phyloP scores from a whole-genome alignment of 306 rosid genomes.

The Malus asiatica region DNA sequence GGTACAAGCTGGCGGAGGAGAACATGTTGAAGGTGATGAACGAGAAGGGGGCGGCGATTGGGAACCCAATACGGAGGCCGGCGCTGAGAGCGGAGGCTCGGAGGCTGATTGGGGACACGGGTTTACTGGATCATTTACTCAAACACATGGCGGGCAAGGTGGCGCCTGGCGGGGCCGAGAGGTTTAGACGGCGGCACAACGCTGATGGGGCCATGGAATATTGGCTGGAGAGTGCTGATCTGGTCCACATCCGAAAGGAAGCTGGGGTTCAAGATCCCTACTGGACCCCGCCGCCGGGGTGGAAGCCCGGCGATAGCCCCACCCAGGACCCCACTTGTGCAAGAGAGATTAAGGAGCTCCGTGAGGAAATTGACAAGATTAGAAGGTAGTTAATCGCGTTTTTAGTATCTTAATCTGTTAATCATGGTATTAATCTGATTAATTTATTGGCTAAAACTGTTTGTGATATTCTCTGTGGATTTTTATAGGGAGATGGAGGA shows the following conservation, averaged over 20 bases:
- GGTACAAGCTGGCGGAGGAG: slow-evolving; percentile 74
- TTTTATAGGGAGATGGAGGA: slow-evolving; percentile 35
- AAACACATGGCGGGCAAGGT: slow-evolving; percentile 94
- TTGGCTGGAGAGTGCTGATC: slow-evolving; percentile 87
- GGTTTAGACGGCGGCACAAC: slow-evolving; percentile 78
- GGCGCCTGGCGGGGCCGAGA: slow-evolving; percentile 67
- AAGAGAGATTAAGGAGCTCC: slow-evolving; percentile 40
- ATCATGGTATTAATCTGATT: background rate
- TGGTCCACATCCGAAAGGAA: slow-evolving; percentile 47
- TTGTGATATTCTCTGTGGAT: background rate
- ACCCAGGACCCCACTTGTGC: slow-evolving; percentile 49
- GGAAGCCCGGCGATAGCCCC: slow-evolving; percentile 75
- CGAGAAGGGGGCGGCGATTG: slow-evolving; percentile 52
- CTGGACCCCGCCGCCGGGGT: slow-evolving; percentile 85
- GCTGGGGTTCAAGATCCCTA: slow-evolving; percentile 80
- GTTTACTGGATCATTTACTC: slow-evolving; percentile 79
- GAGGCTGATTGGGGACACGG: slow-evolving; percentile 82
- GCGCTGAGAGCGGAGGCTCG: slow-evolving; percentile 73
- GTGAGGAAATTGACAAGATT: slow-evolving; percentile 50
- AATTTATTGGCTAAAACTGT: background rate
- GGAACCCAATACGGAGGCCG: slow-evolving; percentile 65
- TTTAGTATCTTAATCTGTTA: background rate
- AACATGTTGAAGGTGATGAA: slow-evolving; percentile 70
- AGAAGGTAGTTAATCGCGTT: slow-evolving; percentile 27
- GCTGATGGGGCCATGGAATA: slow-evolving; percentile 92